Evolutionary conservation across 23 red algal genomes (phyloP), one percentile per base, ranked within the genome.

Genomic region (Gracilaria gracilis): DNA sequence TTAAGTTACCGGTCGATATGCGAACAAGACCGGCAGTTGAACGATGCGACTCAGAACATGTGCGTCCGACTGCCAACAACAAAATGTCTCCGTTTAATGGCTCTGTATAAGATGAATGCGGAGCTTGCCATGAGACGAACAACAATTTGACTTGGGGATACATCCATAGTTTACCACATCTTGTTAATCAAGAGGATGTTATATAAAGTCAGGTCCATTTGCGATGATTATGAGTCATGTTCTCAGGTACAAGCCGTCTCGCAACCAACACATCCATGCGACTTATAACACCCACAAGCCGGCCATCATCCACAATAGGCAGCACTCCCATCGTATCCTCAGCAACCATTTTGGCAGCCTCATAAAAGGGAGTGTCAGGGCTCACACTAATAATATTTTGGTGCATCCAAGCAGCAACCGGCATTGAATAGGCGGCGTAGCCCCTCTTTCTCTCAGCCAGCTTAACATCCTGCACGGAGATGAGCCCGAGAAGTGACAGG

Each of bases 261-360:
- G 83, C 82, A 21, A 88, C 59, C 19, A 94, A 74, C 72, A 94
- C 92, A 66, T 94, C 92, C 92, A 81, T 94, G 27, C 92, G 46
- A 36, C 70, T 87, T 29, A 94, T 48, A 48, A 79, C 84, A 33
- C 92, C 92, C 2, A 94, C 61, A 25, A 94, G 75, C 47, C 40
- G 29, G 24, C 35, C 73, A 1, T 81, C 64, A 29, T 86, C 82
- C 1, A 94, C 83, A 27, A 94, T 65, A 14, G 92, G 92, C 69
- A 94, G 24, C 62, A 87, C 35, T 12, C 92, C 92, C 27, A 88
- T 38, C 0, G 83, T 88, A 34, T 70, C 57, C 67, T 92, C 89
- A 14, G 80, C 89, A 5, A 94, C 73, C 55, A 94, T 94, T 25
- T 75, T 73, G 25, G 85, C 83, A 15, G 82, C 83, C 15, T 76